phyloP scores from a whole-genome alignment of 805 yeast genomes.

The Yamadazyma olivae region DNA sequence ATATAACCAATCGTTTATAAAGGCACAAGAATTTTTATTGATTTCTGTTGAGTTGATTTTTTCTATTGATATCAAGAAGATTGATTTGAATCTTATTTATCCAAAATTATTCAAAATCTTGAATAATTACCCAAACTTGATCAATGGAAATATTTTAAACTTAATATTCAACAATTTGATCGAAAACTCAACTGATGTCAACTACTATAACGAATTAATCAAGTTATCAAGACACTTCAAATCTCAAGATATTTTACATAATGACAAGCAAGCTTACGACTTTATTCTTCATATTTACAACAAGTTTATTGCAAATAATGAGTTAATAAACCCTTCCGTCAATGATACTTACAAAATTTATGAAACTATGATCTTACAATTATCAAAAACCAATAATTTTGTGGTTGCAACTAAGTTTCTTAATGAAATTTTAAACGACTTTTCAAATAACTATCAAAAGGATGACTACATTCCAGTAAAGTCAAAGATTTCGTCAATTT shows the following conservation, averaged over 20 bases:
- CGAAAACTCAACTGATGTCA: constrained; percentile 19
- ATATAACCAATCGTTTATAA: constrained; percentile 42
- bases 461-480: constrained; percentile 13
- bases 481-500: constrained; percentile 32
- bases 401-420: constrained; percentile 53
- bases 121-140: constrained; percentile 24
- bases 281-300: constrained; percentile 25
- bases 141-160: constrained; percentile 16
- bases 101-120: constrained; percentile 33
- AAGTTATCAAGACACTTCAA: constrained; percentile 23
- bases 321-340: neutral
- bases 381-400: constrained; percentile 49
- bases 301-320: constrained; percentile 2
- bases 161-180: constrained; percentile 14
- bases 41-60: constrained; percentile 44
- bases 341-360: constrained; percentile 48
- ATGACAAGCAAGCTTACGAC: constrained; percentile 20
- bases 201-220: constrained; percentile 37
- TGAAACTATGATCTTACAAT: constrained; percentile 47
- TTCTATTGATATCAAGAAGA: constrained; percentile 38
- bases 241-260: constrained; percentile 13
- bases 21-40: constrained; percentile 42
- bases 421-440: constrained; percentile 40
- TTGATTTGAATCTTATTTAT: constrained; percentile 30
- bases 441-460: neutral